Evolutionary conservation across 805 yeast species (phyloP), one percentile per base, ranked within the genome.

Genomic region (Saccharomycopsis oosterbeekiorum): DNA sequence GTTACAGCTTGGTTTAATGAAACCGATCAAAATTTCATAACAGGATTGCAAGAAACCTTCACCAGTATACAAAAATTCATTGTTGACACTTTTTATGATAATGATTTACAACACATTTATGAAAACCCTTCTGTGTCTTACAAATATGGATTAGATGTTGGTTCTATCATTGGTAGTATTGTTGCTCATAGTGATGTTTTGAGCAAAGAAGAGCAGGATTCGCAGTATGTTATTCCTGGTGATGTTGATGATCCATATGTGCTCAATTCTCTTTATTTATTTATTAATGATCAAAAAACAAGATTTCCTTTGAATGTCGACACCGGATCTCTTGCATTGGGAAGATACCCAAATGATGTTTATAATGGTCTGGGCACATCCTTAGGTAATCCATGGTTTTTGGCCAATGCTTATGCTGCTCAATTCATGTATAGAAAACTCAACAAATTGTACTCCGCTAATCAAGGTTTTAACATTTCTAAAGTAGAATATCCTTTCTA

Each of bases 381-480:
- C 34, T 83, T 80, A 66, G 93, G 92, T n/a, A 88, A 87, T 67
- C 93, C 94, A 6, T 87, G 94, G 94, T 88, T 87, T 68, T 78
- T 87, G 57, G 75, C 88, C 2, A 88, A 93, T 0, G 81, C 87
- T 0, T 76, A 87, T 2, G 89, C 89, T 1, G 75, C 89, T 4
- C 89, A 86, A 69, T 66, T 85, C 17, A 69, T 86, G 53, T 86
- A 80, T 71, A 82, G 80, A 68, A 69, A 81, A 62, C 75, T 86
- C 34, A 74, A 74, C 69, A 79, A 79, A 64, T 70, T 79, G 47
- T 73, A 75, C 65, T 66, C 66, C 8, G 64, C 70, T 19, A 67
- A 75, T 56, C 64, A 74, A 36, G 84, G 84, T 69, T 70, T 86
- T 55, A 68, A 77, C 0, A 74, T 83, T 59, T 67, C 54, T 62